Evolutionary conservation across 305 asterid genomes (phyloP).

Genomic region (Rubia peregrina): DNA sequence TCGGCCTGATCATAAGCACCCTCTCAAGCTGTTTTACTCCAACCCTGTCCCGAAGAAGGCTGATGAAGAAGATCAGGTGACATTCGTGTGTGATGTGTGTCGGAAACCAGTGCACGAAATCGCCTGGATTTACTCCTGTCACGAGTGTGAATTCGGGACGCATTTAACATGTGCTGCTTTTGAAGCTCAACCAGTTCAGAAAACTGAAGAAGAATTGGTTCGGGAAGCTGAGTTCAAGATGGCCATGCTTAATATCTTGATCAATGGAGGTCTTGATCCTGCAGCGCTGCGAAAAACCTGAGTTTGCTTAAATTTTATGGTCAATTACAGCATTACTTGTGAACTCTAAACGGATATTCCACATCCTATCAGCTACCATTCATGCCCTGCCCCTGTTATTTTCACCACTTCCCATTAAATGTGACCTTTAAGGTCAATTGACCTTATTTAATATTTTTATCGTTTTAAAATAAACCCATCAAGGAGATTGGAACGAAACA

Average conservation of each 20-base stretch:
- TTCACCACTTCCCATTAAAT: background rate
- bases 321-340: background rate
- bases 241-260: constrained; percentile 43
- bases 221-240: constrained; percentile 40
- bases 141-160: constrained; percentile 62
- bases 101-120: constrained; percentile 41
- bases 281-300: background rate
- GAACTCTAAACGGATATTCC: background rate
- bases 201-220: constrained; percentile 36
- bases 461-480: too few relatives aligned
- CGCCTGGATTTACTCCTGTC: constrained; percentile 63
- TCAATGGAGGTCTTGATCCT: constrained; percentile 16
- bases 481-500: too few relatives aligned
- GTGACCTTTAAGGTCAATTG: too few relatives aligned
- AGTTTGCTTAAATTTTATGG: background rate
- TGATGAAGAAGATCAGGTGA: constrained; percentile 15
- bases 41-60: constrained; percentile 40
- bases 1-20: constrained; percentile 45
- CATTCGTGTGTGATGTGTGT: constrained; percentile 52
- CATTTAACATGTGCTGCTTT: constrained; percentile 53
- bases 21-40: constrained; percentile 43
- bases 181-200: constrained; percentile 22
- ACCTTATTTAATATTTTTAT: too few relatives aligned
- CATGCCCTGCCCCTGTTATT: background rate
- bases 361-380: background rate